These are phyloP conservation scores for Pseudovirgaria hyperparasitica DNA, from an alignment of 2,329 filamentous ascomycete genomes.

Conservation along the genomic window DNA sequence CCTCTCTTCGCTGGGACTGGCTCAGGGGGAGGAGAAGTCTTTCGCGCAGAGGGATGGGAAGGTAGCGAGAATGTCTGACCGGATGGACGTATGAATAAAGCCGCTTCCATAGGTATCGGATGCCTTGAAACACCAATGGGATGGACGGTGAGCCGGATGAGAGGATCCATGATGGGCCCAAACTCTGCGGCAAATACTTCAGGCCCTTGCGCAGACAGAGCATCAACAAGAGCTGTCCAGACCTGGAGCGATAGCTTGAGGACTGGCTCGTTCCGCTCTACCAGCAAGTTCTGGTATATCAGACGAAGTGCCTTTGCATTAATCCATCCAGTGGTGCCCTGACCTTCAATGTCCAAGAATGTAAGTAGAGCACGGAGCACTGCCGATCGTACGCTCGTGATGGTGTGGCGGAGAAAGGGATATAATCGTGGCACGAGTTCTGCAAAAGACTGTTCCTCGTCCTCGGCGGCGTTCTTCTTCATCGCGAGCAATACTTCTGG, in stretches of 20 bases:
- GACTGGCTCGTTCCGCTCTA: slow-evolving; percentile 78
- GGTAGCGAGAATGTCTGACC: slow-evolving; percentile 63
- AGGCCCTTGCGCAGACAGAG: slow-evolving; percentile 46
- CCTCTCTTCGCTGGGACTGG: slow-evolving; percentile 64
- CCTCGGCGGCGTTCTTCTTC: slow-evolving; percentile 73
- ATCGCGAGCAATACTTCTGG: slow-evolving; percentile 85
- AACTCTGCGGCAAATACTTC: slow-evolving; percentile 61
- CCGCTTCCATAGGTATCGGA: slow-evolving; percentile 81
- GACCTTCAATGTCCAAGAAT: slow-evolving; percentile 75
- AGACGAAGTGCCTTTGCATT: slow-evolving; percentile 79
- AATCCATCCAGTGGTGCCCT: slow-evolving; percentile 77
- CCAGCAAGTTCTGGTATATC: slow-evolving; percentile 87
- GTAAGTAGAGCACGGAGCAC: slow-evolving; percentile 87
- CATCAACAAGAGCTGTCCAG: slow-evolving; percentile 67
- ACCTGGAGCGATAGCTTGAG: slow-evolving; percentile 74
- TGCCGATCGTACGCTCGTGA: slow-evolving; percentile 85
- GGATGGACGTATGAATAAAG: slow-evolving; percentile 85
- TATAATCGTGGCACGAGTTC: slow-evolving; percentile 87
- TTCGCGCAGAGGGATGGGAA: no score
- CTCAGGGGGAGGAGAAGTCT: slow-evolving; percentile 35
- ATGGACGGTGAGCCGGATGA: slow-evolving; percentile 74
- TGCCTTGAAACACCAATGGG: slow-evolving; percentile 86
- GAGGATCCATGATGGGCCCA: slow-evolving; percentile 58
- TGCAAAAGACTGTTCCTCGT: slow-evolving; percentile 81
- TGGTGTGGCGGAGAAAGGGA: slow-evolving; percentile 91